Percentiles rank a stretch among this genome's conserved stretches.
phyloP scores from a whole-genome alignment of 805 yeast genomes.

The Wickerhamiella allomyrinae region DNA sequence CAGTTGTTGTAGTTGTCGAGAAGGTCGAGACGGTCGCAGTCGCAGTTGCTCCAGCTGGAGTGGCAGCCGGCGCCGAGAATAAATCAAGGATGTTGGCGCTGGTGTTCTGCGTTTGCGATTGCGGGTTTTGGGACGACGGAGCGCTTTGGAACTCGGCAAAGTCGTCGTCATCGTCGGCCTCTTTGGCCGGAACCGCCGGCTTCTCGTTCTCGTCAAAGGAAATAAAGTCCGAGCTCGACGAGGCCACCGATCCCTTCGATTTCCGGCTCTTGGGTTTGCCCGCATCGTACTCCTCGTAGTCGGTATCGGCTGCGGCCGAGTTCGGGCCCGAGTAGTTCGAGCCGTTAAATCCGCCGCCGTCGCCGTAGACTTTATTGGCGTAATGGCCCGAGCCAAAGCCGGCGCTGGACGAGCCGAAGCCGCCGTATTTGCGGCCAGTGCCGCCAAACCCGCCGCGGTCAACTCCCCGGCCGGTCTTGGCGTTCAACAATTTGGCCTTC shows the following conservation, averaged over 20 bases:
- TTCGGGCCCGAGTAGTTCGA: constrained; percentile 23
- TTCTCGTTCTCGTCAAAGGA: constrained; percentile 2
- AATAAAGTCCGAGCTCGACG: constrained; percentile 8
- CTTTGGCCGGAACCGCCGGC: constrained; percentile 14
- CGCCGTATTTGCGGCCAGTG: constrained; percentile 24
- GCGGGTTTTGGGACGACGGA: constrained; percentile 28
- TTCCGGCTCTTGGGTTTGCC: constrained; percentile 3
- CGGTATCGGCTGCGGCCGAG: constrained; percentile 21
- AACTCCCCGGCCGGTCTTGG: constrained; percentile 37
- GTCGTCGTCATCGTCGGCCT: constrained; percentile 39
- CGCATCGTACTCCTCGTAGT: constrained; percentile 27
- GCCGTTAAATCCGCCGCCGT: constrained; percentile 29
- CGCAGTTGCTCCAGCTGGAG: constrained; percentile 3
- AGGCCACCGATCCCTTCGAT: not conserved
- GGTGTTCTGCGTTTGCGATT: constrained; percentile 12
- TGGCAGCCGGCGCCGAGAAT: constrained; percentile 16
- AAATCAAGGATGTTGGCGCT: constrained; percentile 15
- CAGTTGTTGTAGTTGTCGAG: constrained; percentile 12
- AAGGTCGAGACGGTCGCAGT: constrained; percentile 9
- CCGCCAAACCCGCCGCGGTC: constrained; percentile 18
- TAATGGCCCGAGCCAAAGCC: constrained; percentile 21
- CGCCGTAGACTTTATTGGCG: constrained; percentile 28
- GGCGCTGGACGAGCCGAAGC: constrained; percentile 19
- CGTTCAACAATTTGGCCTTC: constrained; percentile 74
- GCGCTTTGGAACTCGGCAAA: constrained; percentile 53